A percentile compares a stretch with the other conserved stretches of the same genome.
phyloP scores from a whole-genome alignment of 78 protist genomes.

The Cavenderia fasciculata region DNA sequence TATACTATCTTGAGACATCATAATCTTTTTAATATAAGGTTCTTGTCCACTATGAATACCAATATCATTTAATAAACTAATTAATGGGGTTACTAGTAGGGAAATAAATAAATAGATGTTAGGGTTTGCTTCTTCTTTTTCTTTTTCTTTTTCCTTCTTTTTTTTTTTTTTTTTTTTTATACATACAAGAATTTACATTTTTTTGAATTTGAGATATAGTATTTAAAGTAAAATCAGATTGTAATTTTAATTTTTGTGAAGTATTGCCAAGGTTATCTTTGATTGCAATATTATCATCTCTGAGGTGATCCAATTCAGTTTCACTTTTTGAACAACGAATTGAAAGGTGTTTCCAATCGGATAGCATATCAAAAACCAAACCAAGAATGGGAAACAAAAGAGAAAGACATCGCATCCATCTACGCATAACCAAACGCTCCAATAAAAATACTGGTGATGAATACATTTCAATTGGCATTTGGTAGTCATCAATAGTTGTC shows the following conservation, averaged over 20 bases:
- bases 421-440: slow-evolving; percentile 4
- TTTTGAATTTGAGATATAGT: slow-evolving; percentile 25
- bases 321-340: neutral
- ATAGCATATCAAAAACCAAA: neutral
- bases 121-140: no score
- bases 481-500: slow-evolving; percentile 1
- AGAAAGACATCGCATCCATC: slow-evolving; percentile 26
- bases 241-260: neutral
- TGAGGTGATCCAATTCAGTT: neutral
- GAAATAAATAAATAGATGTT: no score
- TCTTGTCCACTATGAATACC: slow-evolving; percentile 56
- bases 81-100: slow-evolving; percentile 17
- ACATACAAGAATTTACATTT: no score
- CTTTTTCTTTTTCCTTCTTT: no score
- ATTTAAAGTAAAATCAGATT: neutral
- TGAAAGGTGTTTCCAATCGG: neutral
- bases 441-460: no score
- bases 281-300: neutral
- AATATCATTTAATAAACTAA: slow-evolving; percentile 21
- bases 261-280: neutral
- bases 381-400: slow-evolving; percentile 14
- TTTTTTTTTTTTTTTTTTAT: no score
- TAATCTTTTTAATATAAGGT: slow-evolving; percentile 13
- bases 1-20: slow-evolving; percentile 11
- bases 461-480: slow-evolving; percentile 1